These are phyloP conservation scores for Inga oerstediana DNA, from an alignment of 306 rosid species.

Conservation along the genomic window DNA sequence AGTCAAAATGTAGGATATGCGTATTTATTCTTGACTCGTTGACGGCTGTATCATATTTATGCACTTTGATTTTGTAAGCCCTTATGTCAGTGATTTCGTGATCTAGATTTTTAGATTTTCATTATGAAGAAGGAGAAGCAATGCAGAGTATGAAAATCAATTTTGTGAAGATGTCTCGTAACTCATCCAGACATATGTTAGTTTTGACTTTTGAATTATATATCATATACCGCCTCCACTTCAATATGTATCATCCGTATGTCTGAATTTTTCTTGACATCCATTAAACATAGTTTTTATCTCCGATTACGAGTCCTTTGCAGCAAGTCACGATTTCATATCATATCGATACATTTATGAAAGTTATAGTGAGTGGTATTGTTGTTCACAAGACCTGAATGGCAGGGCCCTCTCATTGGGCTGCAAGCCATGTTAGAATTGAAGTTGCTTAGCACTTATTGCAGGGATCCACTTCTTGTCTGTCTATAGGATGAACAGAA, in stretches of 20 bases:
- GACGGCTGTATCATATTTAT: constrained; percentile 3
- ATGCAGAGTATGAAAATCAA: neutral
- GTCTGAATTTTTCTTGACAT: neutral
- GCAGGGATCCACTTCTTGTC: neutral
- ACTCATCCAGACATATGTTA: neutral
- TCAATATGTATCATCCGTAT: neutral
- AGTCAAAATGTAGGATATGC: constrained; percentile 50
- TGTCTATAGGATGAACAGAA: neutral
- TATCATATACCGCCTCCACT: neutral
- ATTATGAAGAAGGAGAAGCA: constrained; percentile 1
- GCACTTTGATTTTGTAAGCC: constrained; percentile 33
- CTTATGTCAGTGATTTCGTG: neutral
- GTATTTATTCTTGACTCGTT: constrained; percentile 7
- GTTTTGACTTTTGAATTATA: neutral
- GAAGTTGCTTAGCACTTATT: neutral
- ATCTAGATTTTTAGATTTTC: constrained; percentile 1
- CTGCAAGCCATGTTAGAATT: neutral
- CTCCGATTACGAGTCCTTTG: neutral
- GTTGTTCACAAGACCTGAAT: neutral
- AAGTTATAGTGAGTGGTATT: neutral
- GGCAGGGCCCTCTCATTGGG: neutral
- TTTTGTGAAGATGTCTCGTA: constrained; percentile 11
- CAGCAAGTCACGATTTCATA: neutral
- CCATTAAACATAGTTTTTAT: neutral
- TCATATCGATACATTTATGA: neutral